Percentiles rank a stretch among this genome's conserved stretches.
phyloP scores from a whole-genome alignment of 1,284 basidiomycete genomes.

The Boletus smithii region DNA sequence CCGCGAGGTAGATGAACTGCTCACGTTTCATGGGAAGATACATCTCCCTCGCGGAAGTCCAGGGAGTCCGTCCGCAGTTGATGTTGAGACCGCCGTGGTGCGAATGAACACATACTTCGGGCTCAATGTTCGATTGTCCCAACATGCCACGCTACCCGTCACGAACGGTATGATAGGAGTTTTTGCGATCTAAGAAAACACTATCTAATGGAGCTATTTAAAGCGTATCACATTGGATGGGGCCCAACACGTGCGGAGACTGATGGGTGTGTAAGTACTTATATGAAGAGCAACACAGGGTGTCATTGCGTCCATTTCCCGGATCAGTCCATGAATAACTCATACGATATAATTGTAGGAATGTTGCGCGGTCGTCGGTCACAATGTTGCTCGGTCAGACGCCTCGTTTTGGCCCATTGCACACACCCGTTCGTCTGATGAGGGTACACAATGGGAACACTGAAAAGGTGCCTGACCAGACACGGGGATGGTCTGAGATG shows the following conservation, averaged over 20 bases:
- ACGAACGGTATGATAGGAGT: background rate
- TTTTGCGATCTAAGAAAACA: conserved; percentile 1
- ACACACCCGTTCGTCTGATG: background rate
- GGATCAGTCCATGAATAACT: background rate
- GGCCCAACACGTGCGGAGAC: too few relatives aligned
- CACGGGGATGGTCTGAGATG: background rate
- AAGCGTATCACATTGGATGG: background rate
- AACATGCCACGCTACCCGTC: background rate
- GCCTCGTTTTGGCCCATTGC: background rate
- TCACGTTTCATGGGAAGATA: conserved; percentile 2
- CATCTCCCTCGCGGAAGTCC: background rate
- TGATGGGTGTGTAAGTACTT: too few relatives aligned
- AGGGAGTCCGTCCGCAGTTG: background rate
- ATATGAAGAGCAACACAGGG: background rate
- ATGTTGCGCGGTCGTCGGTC: background rate
- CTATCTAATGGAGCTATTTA: background rate
- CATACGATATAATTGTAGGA: background rate
- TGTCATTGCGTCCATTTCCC: background rate
- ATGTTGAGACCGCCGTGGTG: background rate
- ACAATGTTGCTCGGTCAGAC: background rate
- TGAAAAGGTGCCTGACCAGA: background rate
- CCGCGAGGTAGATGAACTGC: background rate
- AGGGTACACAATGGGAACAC: background rate
- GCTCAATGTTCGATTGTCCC: background rate
- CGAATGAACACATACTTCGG: background rate